Evolutionary conservation across 306 rosid species (phyloP), one percentile per base, ranked within the genome.

Genomic region (Acacia crassicarpa): DNA sequence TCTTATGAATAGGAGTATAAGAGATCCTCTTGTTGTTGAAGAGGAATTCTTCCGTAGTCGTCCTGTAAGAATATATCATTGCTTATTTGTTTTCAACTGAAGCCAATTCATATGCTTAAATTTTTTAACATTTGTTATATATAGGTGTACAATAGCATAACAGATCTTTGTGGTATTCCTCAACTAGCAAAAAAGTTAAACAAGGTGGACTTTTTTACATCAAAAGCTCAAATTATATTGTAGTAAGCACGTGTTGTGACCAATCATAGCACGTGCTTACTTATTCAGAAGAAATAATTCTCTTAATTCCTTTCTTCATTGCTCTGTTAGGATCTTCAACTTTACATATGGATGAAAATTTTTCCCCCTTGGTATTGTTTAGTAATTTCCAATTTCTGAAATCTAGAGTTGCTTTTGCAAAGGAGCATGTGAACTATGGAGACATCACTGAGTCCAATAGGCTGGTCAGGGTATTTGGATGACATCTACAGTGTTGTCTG

Each of bases 101-200:
- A 72, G 35, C 45, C 69, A 46, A 51, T n/a, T 81, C 63, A 35
- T 59, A 44, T n/a, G 43, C 59, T 77, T 66, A 75, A n/a, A 2
- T 58, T 77, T 66, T 87, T 45, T 16, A 78, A 58, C 76, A 74
- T 74, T 75, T 86, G 44, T 69, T 80, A 81, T 80, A 85, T 66
- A 33, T 75, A n/a, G 99, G 92, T 93, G 71, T 95, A 95, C 88
- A 94, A 91, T 80, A 88, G 94, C 79, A 85, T 95, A 53, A 93
- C 94, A 27, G 99, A 95, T 83, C 88, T 91, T 38, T 95, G 99
- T 33, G 98, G 99, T 32, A 84, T 95, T 83, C 94, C 98, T 84
- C 99, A 92, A 81, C 84, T 95, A 87, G 99, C 99, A 38, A 93
- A 95, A 91, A 93, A 89, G 83, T 90, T 95, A 91, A 95, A 95